A percentile compares a stretch with the other conserved stretches of the same genome.
These are phyloP conservation scores for Chlorokybus atmophyticus DNA, from an alignment of 139 green algal species.

Conservation along the genomic window DNA sequence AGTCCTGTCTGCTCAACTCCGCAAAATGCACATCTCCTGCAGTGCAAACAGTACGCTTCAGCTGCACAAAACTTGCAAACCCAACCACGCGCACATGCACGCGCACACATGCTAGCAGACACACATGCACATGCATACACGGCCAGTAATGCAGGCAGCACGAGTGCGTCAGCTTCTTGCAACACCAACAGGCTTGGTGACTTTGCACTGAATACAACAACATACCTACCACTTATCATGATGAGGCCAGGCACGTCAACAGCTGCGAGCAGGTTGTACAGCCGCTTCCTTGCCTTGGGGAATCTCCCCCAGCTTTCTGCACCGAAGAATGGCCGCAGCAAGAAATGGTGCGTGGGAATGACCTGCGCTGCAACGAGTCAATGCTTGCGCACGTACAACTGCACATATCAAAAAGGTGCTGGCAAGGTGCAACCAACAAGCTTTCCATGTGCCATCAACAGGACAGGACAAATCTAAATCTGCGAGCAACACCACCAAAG, in stretches of 20 bases:
- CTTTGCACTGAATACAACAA: neutral
- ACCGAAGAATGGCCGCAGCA: slow-evolving; percentile 23
- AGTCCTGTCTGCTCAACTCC: too few species aligned
- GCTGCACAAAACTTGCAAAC: too few species aligned
- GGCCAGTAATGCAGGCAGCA: neutral
- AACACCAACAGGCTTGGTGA: neutral
- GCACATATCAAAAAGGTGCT: too few species aligned
- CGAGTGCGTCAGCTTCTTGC: too few species aligned
- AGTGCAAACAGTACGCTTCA: too few species aligned
- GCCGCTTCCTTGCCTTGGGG: slow-evolving; percentile 10
- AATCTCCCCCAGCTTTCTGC: slow-evolving; percentile 24
- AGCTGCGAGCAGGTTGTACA: slow-evolving; percentile 18
- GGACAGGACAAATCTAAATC: too few species aligned
- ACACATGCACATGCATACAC: neutral
- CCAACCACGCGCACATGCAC: neutral
- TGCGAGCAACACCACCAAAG: too few species aligned
- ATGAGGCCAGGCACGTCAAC: slow-evolving; percentile 15
- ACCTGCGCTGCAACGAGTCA: slow-evolving; percentile 1
- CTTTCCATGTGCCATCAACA: too few species aligned
- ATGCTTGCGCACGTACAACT: too few species aligned
- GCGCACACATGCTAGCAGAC: neutral
- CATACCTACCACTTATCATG: slow-evolving; percentile 21
- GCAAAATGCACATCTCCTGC: too few species aligned
- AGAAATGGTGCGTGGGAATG: slow-evolving; percentile 3
- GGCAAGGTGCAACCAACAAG: too few species aligned